Evolutionary conservation across 140 eudicot species (phyloP).

Genomic region (Anethum foeniculum): DNA sequence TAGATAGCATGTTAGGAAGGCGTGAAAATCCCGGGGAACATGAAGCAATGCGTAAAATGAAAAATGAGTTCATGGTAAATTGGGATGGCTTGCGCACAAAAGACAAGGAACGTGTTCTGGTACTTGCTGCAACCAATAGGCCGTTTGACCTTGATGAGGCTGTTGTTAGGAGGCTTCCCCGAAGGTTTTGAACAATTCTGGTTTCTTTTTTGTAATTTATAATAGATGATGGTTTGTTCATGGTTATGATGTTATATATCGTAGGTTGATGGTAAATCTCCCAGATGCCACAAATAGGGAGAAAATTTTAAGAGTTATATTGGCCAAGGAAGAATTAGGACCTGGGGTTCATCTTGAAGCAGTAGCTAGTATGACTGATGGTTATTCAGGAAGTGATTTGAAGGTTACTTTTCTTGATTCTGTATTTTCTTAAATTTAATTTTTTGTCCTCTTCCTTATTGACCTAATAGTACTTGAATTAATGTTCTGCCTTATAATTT

Average conservation of each 20-base stretch:
- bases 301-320: conserved; percentile 65
- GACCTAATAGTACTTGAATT: background rate
- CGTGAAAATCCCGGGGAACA: conserved; percentile 93
- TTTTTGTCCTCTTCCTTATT: background rate
- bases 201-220: background rate
- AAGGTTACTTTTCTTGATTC: conserved; percentile 41
- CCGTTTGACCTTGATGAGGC: conserved; percentile 98
- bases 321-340: conserved; percentile 75
- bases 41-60: conserved; percentile 96
- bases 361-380: conserved; percentile 82
- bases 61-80: conserved; percentile 88
- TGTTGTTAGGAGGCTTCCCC: conserved; percentile 80
- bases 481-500: background rate
- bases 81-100: conserved; percentile 91
- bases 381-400: conserved; percentile 89
- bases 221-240: background rate
- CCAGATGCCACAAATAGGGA: conserved; percentile 79
- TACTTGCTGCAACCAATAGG: conserved; percentile 83
- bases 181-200: conserved; percentile 34
- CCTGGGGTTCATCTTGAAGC: conserved; percentile 71
- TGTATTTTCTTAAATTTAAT: background rate
- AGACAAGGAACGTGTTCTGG: conserved; percentile 83
- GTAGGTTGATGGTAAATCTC: conserved; percentile 88
- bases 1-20: conserved; percentile 95
- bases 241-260: conserved; percentile 8